These are phyloP conservation scores for Saturnispora saitoi DNA, from an alignment of 805 yeast genomes.

Conservation along the genomic window DNA sequence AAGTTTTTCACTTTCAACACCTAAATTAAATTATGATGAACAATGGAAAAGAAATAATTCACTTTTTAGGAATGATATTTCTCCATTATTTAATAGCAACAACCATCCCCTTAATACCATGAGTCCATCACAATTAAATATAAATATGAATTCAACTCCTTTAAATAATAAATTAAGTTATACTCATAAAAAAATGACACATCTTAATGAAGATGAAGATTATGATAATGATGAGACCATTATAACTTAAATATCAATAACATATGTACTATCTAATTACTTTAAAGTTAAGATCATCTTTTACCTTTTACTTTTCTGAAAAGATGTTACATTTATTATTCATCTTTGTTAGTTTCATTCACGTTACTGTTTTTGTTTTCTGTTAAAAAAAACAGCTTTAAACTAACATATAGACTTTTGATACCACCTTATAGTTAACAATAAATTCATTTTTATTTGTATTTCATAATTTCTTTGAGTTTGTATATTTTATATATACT, in stretches of 20 bases:
- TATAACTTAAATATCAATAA: not conserved
- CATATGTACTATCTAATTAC: not conserved
- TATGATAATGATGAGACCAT: not conserved
- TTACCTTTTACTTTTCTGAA: not conserved
- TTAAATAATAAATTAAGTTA: not conserved
- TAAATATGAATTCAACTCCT: conserved; percentile 1
- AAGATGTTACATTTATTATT: too few species aligned
- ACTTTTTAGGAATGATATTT: not conserved
- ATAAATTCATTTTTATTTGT: too few species aligned
- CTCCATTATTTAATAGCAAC: not conserved
- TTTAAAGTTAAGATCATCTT: not conserved
- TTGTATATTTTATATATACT: too few species aligned
- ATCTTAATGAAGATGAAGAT: not conserved
- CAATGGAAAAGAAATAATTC: not conserved
- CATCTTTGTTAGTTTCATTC: too few species aligned
- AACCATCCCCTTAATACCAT: not conserved
- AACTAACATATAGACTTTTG: too few species aligned
- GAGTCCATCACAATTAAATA: conserved; percentile 5
- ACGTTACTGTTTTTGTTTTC: too few species aligned
- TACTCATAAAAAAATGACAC: not conserved
- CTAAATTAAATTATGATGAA: not conserved
- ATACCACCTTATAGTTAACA: too few species aligned
- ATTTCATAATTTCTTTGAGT: too few species aligned
- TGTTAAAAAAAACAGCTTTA: too few species aligned
- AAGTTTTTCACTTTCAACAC: not conserved